These are phyloP conservation scores for Phaeosphaeria sp. DNA, from an alignment of 2,329 filamentous ascomycete species.

Conservation along the genomic window DNA sequence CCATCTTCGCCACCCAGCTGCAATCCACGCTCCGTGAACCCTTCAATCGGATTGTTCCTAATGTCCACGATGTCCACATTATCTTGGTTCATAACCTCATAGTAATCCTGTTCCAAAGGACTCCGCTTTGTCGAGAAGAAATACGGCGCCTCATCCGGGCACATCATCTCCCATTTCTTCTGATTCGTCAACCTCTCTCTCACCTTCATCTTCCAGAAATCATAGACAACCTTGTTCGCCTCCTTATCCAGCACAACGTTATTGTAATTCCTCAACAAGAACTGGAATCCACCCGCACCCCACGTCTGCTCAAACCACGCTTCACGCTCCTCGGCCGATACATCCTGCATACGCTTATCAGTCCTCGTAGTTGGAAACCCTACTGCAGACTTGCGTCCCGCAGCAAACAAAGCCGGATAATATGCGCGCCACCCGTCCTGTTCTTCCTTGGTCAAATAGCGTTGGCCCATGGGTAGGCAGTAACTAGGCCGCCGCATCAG, in stretches of 20 bases:
- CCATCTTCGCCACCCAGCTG: conserved; percentile 55
- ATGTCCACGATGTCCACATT: conserved; percentile 59
- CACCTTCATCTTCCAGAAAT: conserved; percentile 57
- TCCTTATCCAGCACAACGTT: conserved; percentile 43
- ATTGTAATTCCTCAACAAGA: conserved; percentile 41
- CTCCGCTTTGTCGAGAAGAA: conserved; percentile 51
- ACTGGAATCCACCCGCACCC: conserved; percentile 49
- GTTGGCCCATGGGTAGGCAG: conserved; percentile 35
- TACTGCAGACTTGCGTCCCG: conserved; percentile 12
- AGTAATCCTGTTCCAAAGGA: conserved; percentile 47
- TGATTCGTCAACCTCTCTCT: conserved; percentile 46
- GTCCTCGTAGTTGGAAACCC: conserved; percentile 26
- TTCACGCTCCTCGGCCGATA: conserved; percentile 23
- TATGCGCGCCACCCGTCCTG: conserved; percentile 33
- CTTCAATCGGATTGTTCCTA: conserved; percentile 47
- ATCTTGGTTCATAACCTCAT: conserved; percentile 47
- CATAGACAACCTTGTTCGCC: conserved; percentile 50
- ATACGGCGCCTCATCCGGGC: conserved; percentile 49
- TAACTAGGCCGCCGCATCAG: conserved; percentile 31
- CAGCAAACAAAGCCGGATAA: conserved; percentile 24
- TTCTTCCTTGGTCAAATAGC: conserved; percentile 24
- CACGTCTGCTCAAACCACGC: conserved; percentile 30
- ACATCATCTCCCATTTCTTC: conserved; percentile 49
- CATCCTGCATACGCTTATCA: conserved; percentile 18
- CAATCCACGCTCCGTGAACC: conserved; percentile 58